Conservation (phyloP, 1,284 basidiomycete species). For the Tylopilus sp. region DNA sequence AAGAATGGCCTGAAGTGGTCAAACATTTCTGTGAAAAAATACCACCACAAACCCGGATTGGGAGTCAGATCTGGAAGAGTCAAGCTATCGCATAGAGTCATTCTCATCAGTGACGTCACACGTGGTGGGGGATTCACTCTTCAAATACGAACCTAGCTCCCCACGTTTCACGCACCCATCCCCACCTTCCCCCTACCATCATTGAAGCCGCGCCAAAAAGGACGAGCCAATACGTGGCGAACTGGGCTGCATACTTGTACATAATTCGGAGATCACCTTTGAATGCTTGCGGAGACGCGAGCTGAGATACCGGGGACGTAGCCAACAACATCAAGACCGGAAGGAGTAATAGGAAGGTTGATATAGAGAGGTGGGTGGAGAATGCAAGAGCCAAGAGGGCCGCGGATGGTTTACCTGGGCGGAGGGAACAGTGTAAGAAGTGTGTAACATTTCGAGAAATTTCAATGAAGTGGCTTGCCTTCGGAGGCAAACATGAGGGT, state of each 20-base stretch:
- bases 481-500: slow-evolving; percentile 57
- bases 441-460: neutral
- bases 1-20: slow-evolving; percentile 97
- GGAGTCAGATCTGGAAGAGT: slow-evolving; percentile 92
- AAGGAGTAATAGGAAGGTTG: too few relatives aligned
- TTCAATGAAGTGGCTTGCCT: slow-evolving; percentile 55
- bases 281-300: slow-evolving; percentile 66
- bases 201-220: slow-evolving; percentile 49
- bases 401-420: slow-evolving; percentile 66
- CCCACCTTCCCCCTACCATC: slow-evolving; percentile 67
- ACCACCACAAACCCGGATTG: slow-evolving; percentile 98
- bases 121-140: slow-evolving; percentile 4
- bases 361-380: too few relatives aligned
- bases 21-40: slow-evolving; percentile 99
- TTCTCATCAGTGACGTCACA: slow-evolving; percentile 9
- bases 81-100: slow-evolving; percentile 53
- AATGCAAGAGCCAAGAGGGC: slow-evolving; percentile 40
- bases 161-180: slow-evolving; percentile 85
- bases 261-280: slow-evolving; percentile 46
- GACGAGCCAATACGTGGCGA: slow-evolving; percentile 58
- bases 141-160: slow-evolving; percentile 78
- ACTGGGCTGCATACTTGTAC: slow-evolving; percentile 59
- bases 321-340: too few relatives aligned
- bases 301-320: slow-evolving; percentile 65
- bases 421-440: neutral